Evolutionary conservation across 768 basidiomycete genomes (phyloP).

Genomic region (Candolleomyces eurysporus): DNA sequence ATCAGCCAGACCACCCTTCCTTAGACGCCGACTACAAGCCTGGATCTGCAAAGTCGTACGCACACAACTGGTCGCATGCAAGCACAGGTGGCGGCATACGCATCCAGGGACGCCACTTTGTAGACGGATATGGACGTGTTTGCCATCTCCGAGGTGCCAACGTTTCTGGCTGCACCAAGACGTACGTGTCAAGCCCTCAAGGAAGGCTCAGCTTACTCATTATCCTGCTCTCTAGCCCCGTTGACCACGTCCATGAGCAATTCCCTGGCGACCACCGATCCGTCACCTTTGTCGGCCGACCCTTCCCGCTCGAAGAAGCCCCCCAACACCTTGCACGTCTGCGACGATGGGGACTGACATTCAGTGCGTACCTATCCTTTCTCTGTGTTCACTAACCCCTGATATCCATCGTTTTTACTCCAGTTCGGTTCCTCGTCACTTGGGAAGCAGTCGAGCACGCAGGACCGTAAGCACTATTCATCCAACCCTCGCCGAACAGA

Average conservation of each 20-base stretch:
- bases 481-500: not conserved
- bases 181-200: slow-evolving; percentile 44
- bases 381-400: not conserved
- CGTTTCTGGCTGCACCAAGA: slow-evolving; percentile 79
- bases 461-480: slow-evolving; percentile 66
- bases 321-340: slow-evolving; percentile 79
- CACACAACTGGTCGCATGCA: slow-evolving; percentile 68
- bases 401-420: not conserved
- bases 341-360: slow-evolving; percentile 84
- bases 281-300: slow-evolving; percentile 86
- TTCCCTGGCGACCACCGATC: slow-evolving; percentile 65
- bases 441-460: slow-evolving; percentile 98
- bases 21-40: slow-evolving; percentile 38
- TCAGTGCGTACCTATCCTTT: slow-evolving; percentile 51
- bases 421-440: slow-evolving; percentile 90
- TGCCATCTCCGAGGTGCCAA: slow-evolving; percentile 85
- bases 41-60: slow-evolving; percentile 51
- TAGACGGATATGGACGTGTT: slow-evolving; percentile 78
- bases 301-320: slow-evolving; percentile 89
- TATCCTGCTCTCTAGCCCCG: slow-evolving; percentile 45
- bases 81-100: slow-evolving; percentile 56
- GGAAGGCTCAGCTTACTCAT: slow-evolving; percentile 8
- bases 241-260: slow-evolving; percentile 60
- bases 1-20: slow-evolving; percentile 46
- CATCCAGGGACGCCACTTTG: slow-evolving; percentile 73